Percentiles rank a stretch among this genome's conserved stretches.
Conservation (phyloP, 345 rosid genomes). For the Populus pruinosa region DNA sequence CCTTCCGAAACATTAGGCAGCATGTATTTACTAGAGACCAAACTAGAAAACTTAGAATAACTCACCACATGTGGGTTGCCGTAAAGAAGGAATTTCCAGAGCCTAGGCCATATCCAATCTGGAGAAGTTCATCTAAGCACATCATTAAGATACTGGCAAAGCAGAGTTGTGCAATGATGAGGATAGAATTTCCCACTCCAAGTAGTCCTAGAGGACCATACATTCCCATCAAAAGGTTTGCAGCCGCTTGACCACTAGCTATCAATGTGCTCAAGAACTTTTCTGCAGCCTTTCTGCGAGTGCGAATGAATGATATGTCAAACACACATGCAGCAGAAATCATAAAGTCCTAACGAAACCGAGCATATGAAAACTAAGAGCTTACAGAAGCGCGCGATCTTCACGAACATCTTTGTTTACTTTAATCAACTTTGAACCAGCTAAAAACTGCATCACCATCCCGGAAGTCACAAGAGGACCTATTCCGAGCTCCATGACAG, state of each 20-base stretch:
- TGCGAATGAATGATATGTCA: too few relatives aligned
- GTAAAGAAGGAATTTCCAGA: slow-evolving; percentile 64
- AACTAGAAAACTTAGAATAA: neutral
- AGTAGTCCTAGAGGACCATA: slow-evolving; percentile 61
- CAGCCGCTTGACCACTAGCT: slow-evolving; percentile 51
- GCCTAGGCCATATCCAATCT: slow-evolving; percentile 12
- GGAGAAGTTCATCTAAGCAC: slow-evolving; percentile 6
- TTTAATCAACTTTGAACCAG: too few relatives aligned
- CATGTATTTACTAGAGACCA: too few relatives aligned
- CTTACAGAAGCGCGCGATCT: too few relatives aligned
- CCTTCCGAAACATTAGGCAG: too few relatives aligned
- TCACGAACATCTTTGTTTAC: too few relatives aligned
- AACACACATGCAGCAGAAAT: too few relatives aligned
- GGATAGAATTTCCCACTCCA: slow-evolving; percentile 61
- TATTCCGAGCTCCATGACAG: too few relatives aligned
- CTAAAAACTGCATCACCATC: too few relatives aligned
- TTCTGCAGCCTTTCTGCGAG: slow-evolving; percentile 29
- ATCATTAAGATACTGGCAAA: slow-evolving; percentile 44
- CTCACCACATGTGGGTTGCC: slow-evolving; percentile 69
- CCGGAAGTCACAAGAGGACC: too few relatives aligned
- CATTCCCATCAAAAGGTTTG: slow-evolving; percentile 61
- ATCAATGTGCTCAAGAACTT: slow-evolving; percentile 65
- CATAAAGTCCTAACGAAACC: too few relatives aligned
- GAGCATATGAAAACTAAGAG: too few relatives aligned
- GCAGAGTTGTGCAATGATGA: slow-evolving; percentile 41